phyloP scores from a whole-genome alignment of 2,329 filamentous ascomycete species.

The Epichloe glyceriae region DNA sequence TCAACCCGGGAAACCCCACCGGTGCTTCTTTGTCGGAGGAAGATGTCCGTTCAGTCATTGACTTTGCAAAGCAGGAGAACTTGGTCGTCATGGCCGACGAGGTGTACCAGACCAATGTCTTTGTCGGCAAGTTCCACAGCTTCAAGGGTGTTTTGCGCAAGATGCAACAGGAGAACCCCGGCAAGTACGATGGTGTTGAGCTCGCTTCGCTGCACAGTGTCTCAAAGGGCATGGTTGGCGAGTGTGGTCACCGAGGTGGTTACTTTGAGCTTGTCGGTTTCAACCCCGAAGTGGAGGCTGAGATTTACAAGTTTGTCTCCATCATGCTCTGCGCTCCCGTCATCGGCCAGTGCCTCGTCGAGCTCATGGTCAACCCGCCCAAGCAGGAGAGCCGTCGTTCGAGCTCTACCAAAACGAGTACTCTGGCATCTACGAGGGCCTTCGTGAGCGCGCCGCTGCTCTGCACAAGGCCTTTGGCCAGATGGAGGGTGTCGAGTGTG shows the following conservation, averaged over 20 bases:
- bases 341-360: slow-evolving; percentile 88
- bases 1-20: slow-evolving; percentile 97
- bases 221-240: slow-evolving; percentile 97
- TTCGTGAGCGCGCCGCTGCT: slow-evolving; percentile 68
- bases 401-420: slow-evolving; percentile 79
- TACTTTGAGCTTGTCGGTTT: slow-evolving; percentile 96
- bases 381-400: slow-evolving; percentile 66
- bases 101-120: slow-evolving; percentile 98
- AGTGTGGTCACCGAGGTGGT: slow-evolving; percentile 93
- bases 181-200: slow-evolving; percentile 73
- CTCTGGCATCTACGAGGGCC: slow-evolving; percentile 63
- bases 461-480: slow-evolving; percentile 80
- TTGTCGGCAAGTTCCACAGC: slow-evolving; percentile 83
- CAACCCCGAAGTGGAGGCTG: slow-evolving; percentile 67
- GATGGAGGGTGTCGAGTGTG: slow-evolving; percentile 94
- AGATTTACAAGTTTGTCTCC: slow-evolving; percentile 98
- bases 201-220: slow-evolving; percentile 85
- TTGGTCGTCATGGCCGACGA: slow-evolving; percentile 91
- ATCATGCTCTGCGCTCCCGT: slow-evolving; percentile 96
- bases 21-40: slow-evolving; percentile 69
- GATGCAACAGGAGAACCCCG: slow-evolving; percentile 61
- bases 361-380: slow-evolving; percentile 96
- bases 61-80: slow-evolving; percentile 72
- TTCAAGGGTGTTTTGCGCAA: slow-evolving; percentile 84
- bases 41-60: slow-evolving; percentile 74